phyloP scores from a whole-genome alignment of 1,139 yeast species.

The Geotrichum bryndzae region DNA sequence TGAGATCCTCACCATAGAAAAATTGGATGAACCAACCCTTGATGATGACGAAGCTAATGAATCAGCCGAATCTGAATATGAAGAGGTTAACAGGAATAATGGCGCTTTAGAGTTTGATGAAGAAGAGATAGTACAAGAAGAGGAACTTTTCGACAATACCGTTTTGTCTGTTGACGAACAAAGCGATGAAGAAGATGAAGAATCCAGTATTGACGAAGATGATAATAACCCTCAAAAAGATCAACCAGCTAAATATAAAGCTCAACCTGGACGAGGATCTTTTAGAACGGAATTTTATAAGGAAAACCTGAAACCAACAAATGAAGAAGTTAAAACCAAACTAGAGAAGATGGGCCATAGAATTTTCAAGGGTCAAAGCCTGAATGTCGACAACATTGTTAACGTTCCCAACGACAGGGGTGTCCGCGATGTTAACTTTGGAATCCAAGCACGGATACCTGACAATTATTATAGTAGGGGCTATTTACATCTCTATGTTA shows the following conservation, averaged over 20 bases:
- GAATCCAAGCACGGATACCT: background rate
- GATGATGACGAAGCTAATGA: background rate
- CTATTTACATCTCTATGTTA: constrained; percentile 20
- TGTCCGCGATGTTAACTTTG: background rate
- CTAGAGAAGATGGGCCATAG: background rate
- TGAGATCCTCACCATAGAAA: background rate
- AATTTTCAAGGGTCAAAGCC: background rate
- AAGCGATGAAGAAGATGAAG: background rate
- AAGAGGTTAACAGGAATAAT: background rate
- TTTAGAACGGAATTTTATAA: background rate
- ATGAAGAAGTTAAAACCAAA: background rate
- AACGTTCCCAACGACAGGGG: background rate
- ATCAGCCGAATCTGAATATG: background rate
- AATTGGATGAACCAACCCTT: background rate
- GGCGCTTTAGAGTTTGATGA: background rate
- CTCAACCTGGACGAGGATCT: background rate
- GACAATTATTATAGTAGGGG: background rate
- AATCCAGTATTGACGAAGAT: background rate
- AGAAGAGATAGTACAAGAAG: background rate
- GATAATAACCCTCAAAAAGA: background rate
- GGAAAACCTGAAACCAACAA: background rate
- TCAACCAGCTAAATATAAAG: background rate
- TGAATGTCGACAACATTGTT: background rate
- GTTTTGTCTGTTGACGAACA: background rate
- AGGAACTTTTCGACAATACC: background rate